Evolutionary conservation across 768 basidiomycete genomes (phyloP), one percentile per base, ranked within the genome.

Genomic region (Xerocomus brunneocitrinus): DNA sequence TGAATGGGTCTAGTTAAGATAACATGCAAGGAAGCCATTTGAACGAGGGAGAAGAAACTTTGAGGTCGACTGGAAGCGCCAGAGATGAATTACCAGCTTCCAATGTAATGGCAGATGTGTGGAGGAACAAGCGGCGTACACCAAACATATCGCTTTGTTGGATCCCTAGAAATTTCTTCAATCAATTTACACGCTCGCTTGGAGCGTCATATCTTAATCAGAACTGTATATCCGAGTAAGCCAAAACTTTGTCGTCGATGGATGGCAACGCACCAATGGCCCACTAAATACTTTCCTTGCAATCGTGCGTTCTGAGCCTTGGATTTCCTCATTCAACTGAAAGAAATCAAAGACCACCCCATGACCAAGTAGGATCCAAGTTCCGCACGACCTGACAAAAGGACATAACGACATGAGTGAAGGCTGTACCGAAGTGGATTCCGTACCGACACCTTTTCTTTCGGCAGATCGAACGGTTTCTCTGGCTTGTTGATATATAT

Each of bases 321-420:
- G 50, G 5, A 59, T 55, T 12, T 59, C 58, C 46, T 55, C 50
- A 27, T 59, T 59, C 39, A 59, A n/a, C 40, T 59, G 50, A 19
- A 59, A 59, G 47, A 55, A 25, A 27, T 59, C 58, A 8, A 59
- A 60, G 22, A 35, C 40, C 12, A 59, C 57, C 8, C 58, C 58
- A 8, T 59, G 19, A 30, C 58, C 58, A 35, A 59, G 22, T 9
- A 59, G 10, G 6, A 19, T 19, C 19, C 19, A 59, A 0, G 27
- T 59, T 59, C 3, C 57, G 58, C 3, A 59, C 49, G 35, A 52
- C 46, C 58, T 60, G 36, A 24, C 1, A 19, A 19, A 19, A 19
- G 19, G 19, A 19, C 19, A 19, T 1, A 19, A 19, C 19, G 19
- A 19, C 19, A 19, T 19, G 19, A 19, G 19, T 19, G 19, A 19